Evolutionary conservation across 306 rosid genomes (phyloP).

Genomic region (Arachis stenosperma): DNA sequence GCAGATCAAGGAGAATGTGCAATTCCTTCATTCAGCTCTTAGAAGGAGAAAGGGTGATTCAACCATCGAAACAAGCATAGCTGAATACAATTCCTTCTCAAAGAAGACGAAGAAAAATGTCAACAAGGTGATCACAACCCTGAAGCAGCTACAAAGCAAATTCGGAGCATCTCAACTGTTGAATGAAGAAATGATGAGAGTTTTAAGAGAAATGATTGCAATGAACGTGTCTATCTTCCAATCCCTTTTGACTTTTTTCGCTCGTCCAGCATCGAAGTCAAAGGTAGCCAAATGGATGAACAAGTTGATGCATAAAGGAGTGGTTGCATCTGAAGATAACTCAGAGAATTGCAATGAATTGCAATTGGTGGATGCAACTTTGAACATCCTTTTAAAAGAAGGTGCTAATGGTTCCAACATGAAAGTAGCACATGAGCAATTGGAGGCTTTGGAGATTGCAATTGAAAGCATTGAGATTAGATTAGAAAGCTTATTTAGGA

Average conservation of each 20-base stretch:
- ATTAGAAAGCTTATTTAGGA: constrained; percentile 58
- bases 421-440: constrained; percentile 30
- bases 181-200: constrained; percentile 44
- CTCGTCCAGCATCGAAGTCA: constrained; percentile 40
- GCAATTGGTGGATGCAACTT: constrained; percentile 48
- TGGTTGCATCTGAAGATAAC: constrained; percentile 41
- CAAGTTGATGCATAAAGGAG: constrained; percentile 54
- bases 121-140: constrained; percentile 44
- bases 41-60: constrained; percentile 71
- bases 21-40: constrained; percentile 61
- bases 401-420: constrained; percentile 43
- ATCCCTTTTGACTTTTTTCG: constrained; percentile 47
- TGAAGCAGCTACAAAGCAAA: constrained; percentile 52
- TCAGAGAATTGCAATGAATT: constrained; percentile 47
- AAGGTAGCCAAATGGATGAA: constrained; percentile 55
- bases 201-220: constrained; percentile 42
- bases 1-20: constrained; percentile 59
- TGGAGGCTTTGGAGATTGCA: constrained; percentile 58
- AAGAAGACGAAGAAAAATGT: constrained; percentile 66
- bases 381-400: constrained; percentile 31
- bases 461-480: constrained; percentile 61
- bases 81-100: constrained; percentile 47
- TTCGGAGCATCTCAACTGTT: constrained; percentile 33
- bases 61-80: constrained; percentile 43
- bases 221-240: constrained; percentile 51